A percentile compares a stretch with the other conserved stretches of the same genome.
Evolutionary conservation across 2,329 filamentous ascomycete species (phyloP).

Genomic region (Dactylella cylindrospora): DNA sequence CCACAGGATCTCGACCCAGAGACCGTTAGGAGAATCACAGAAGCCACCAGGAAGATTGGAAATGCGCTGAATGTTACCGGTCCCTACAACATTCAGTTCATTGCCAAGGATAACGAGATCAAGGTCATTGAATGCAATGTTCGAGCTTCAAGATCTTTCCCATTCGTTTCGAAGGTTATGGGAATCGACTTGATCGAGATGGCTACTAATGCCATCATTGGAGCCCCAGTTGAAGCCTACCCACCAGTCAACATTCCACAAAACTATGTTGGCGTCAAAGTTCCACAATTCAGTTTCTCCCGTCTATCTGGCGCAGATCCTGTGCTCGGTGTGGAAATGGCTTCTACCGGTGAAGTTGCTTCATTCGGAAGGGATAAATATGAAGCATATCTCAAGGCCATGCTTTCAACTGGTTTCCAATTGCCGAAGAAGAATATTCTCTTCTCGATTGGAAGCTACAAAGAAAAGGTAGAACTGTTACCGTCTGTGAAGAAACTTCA

Average conservation of each 20-base stretch:
- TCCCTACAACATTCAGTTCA: constrained; percentile 98
- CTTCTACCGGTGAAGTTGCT: constrained; percentile 95
- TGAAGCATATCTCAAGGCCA: constrained; percentile 93
- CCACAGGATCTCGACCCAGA: constrained; percentile 89
- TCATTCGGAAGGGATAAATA: constrained; percentile 95
- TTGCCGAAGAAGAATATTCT: constrained; percentile 94
- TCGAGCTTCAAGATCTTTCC: constrained; percentile 91
- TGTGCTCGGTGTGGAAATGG: constrained; percentile 97
- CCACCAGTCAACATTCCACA: constrained; percentile 73
- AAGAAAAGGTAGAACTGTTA: constrained; percentile 97
- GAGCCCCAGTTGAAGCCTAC: constrained; percentile 77
- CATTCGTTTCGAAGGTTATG: constrained; percentile 98
- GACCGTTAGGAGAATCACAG: constrained; percentile 86
- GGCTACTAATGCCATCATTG: constrained; percentile 96
- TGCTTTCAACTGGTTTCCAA: constrained; percentile 94
- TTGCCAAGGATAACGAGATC: constrained; percentile 98
- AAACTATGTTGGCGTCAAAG: constrained; percentile 92
- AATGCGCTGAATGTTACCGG: constrained; percentile 92
- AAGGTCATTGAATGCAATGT: constrained; percentile 99
- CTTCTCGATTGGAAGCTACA: constrained; percentile 92
- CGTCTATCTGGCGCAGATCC: constrained; percentile 93
- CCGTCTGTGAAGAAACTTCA: constrained; percentile 87
- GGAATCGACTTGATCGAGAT: constrained; percentile 96
- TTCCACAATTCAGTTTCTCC: constrained; percentile 98
- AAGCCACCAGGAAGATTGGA: constrained; percentile 93